Base-by-base conservation (phyloP, 352 stramenopile species). In the Elongisporangium senticosum region DNA sequence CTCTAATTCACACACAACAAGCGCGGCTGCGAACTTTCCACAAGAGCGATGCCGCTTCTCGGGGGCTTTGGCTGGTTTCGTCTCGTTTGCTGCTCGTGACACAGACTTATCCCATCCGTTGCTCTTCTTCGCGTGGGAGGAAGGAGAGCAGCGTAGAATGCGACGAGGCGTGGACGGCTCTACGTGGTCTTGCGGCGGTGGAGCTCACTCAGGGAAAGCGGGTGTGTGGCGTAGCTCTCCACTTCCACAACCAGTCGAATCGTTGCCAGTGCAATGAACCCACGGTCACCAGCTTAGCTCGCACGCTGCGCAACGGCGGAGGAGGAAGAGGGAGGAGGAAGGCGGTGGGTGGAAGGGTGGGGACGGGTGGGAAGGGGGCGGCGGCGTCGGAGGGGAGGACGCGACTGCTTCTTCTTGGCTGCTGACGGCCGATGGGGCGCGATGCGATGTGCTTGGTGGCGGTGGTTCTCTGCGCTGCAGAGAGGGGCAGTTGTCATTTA, bases 101-200 rank as follows among this genome's bases (percentile, higher is more conserved):
- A 22, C 61, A 73, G 69, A 72, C 67, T 78, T 79, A 79, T 79
- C 71, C 71, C 71, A 79, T 79, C 68, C 68, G 71, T 74, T 66
- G 59, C 61, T 21, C 58, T 19, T 33, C 33, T 22, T 7, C 51
- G 51, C 58, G 43, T 19, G 24, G 23, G 20, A 23, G 20, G 37
- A 49, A 24, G 50, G 22, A 22, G 37, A 33, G 59, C 59, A 61
- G 59, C 51, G 59, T 71, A 56, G 54, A 40, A 47, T 26, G 51
- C 24, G 50, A 40, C 50, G 20, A 20, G 20, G 49, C 51, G 54
- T 43, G 33, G 33, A 43, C 33, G 33, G 33, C 5, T 43, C 33
- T 43, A 43, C 33, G 33, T 43, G 33, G 11, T 43, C 33, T 15
- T 43, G 28, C n/a, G 56, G 28, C 47, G 59, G n/a, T n/a, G n/a